phyloP scores from a whole-genome alignment of 2,329 filamentous ascomycete genomes.

The Ophiostoma himal-ulmi region DNA sequence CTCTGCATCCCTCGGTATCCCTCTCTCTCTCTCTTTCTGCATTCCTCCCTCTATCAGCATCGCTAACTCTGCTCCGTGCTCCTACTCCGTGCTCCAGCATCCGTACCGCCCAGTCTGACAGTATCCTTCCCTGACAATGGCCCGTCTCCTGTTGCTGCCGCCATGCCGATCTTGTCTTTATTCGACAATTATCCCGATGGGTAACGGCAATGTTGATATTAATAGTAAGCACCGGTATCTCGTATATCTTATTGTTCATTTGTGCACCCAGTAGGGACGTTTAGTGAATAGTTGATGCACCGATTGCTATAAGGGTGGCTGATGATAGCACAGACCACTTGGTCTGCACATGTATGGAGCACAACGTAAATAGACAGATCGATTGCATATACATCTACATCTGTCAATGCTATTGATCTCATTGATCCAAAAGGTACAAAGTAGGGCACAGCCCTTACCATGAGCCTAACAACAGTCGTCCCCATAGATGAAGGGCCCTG shows the following conservation, averaged over 20 bases:
- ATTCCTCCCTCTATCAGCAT: neutral
- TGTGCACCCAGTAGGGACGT: neutral
- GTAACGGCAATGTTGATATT: neutral
- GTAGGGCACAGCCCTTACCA: conserved; percentile 5
- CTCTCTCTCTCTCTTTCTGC: neutral
- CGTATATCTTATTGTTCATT: neutral
- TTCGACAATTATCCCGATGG: neutral
- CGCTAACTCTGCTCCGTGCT: neutral
- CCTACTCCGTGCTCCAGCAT: neutral
- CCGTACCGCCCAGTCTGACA: neutral
- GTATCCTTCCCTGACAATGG: neutral
- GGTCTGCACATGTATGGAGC: neutral
- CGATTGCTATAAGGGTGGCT: neutral
- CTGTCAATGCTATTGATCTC: neutral
- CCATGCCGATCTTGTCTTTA: neutral
- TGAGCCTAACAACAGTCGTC: neutral
- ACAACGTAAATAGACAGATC: neutral
- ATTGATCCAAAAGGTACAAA: neutral
- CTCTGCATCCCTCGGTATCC: neutral
- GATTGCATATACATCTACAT: neutral
- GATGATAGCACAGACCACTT: neutral
- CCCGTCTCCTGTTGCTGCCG: conserved; percentile 6
- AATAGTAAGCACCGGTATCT: neutral
- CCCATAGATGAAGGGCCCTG: neutral
- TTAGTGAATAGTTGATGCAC: neutral